Conservation (phyloP, 108 stramenopile genomes). For the Cyclotella atomus region DNA sequence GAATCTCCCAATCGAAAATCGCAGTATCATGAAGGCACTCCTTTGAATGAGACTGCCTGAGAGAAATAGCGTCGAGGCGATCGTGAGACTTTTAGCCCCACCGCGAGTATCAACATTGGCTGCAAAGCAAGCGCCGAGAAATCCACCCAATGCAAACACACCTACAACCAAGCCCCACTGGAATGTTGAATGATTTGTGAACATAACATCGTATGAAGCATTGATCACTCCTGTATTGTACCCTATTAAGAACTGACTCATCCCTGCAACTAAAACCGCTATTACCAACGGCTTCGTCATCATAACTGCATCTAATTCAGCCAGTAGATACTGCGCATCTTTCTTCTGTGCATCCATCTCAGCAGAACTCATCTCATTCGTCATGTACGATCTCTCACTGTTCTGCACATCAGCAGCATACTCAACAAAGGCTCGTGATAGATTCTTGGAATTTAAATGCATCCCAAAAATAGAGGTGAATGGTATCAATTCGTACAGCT, state of each 20-base stretch:
- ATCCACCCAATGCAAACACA: slow-evolving; percentile 84
- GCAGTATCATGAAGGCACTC: slow-evolving; percentile 48
- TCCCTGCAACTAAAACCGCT: slow-evolving; percentile 52
- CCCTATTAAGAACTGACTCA: slow-evolving; percentile 81
- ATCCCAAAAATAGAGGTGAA: slow-evolving; percentile 82
- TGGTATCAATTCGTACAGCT: slow-evolving; percentile 78
- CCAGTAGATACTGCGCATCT: slow-evolving; percentile 35
- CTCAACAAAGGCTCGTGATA: slow-evolving; percentile 62
- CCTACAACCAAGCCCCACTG: slow-evolving; percentile 79
- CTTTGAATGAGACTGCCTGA: slow-evolving; percentile 48
- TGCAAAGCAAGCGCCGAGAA: slow-evolving; percentile 71
- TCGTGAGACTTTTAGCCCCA: slow-evolving; percentile 63
- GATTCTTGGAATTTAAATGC: slow-evolving; percentile 61
- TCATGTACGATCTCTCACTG: slow-evolving; percentile 12
- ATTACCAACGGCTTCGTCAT: slow-evolving; percentile 27
- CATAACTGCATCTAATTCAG: slow-evolving; percentile 26
- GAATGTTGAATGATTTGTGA: slow-evolving; percentile 71
- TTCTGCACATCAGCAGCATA: slow-evolving; percentile 77
- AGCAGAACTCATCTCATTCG: slow-evolving; percentile 24
- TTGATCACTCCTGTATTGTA: slow-evolving; percentile 87
- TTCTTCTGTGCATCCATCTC: slow-evolving; percentile 36
- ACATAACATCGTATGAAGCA: slow-evolving; percentile 72
- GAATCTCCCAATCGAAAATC: slow-evolving; percentile 63
- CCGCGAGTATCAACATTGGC: slow-evolving; percentile 36
- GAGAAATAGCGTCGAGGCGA: slow-evolving; percentile 66